Evolutionary conservation across 108 stramenopile genomes (phyloP).

Genomic region (Cyclotella choctawhatcheeana): DNA sequence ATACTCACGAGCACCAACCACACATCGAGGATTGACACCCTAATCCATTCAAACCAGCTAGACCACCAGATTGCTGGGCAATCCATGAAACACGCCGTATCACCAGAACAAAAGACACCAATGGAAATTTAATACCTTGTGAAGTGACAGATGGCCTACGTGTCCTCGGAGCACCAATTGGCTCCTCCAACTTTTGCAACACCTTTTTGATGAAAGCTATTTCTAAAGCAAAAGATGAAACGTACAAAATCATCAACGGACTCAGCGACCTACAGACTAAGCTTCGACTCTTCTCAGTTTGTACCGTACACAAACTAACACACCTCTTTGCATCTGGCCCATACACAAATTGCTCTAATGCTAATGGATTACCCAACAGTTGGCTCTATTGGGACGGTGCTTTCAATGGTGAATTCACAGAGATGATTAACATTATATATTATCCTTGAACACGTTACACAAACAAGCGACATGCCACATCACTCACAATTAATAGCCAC

Average conservation of each 20-base stretch:
- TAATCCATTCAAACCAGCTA: no score
- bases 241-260: background rate
- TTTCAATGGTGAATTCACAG: background rate
- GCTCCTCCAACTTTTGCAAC: background rate
- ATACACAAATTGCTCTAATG: background rate
- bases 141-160: background rate
- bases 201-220: background rate
- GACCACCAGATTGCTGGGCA: no score
- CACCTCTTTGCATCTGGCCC: background rate
- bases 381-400: background rate
- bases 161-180: background rate
- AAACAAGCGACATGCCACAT: background rate
- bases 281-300: background rate
- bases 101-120: background rate
- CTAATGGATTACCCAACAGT: background rate
- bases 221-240: background rate
- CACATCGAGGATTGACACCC: background rate
- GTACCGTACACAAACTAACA: background rate
- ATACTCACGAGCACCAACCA: background rate
- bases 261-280: background rate
- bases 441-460: background rate
- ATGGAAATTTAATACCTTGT: background rate
- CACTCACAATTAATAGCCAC: background rate
- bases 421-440: background rate
- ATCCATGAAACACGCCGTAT: no score